A percentile compares a stretch with the other conserved stretches of the same genome.
Evolutionary conservation across 1,284 basidiomycete species (phyloP).

Genomic region (Sanghuangporus sanghuang): DNA sequence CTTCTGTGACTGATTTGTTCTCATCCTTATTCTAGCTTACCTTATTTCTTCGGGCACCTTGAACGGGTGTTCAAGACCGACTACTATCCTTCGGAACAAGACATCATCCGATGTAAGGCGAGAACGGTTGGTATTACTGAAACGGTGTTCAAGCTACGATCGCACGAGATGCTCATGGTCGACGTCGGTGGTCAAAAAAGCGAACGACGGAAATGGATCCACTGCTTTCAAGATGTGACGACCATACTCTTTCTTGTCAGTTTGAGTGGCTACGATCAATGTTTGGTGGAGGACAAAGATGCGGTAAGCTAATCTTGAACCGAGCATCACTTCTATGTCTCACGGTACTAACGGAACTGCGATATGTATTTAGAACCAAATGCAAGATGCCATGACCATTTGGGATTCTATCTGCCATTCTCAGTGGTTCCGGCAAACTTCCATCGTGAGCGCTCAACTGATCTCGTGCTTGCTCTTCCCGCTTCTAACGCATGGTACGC

Average conservation of each 20-base stretch:
- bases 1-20: not conserved
- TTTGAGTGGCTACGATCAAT: conserved; percentile 87
- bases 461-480: conserved; percentile 4
- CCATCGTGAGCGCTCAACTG: conserved; percentile 56
- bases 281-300: conserved; percentile 89
- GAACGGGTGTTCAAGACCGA: conserved; percentile 71
- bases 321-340: not conserved
- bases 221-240: conserved; percentile 83
- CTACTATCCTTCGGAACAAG: conserved; percentile 75
- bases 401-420: conserved; percentile 94
- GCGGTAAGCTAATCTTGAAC: conserved; percentile 49
- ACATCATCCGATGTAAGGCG: conserved; percentile 82
- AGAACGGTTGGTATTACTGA: conserved; percentile 95
- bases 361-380: conserved; percentile 66
- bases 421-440: conserved; percentile 90
- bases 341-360: conserved; percentile 1
- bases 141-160: conserved; percentile 73
- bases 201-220: conserved; percentile 87
- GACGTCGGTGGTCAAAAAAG: conserved; percentile 90
- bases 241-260: conserved; percentile 86
- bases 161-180: conserved; percentile 81
- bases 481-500: conserved; percentile 3
- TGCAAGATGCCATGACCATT: conserved; percentile 94
- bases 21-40: conserved; percentile 35
- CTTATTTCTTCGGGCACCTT: conserved; percentile 75